These are phyloP conservation scores for Karstenula rhodostoma DNA, from an alignment of 2,329 filamentous ascomycete species.

Conservation along the genomic window DNA sequence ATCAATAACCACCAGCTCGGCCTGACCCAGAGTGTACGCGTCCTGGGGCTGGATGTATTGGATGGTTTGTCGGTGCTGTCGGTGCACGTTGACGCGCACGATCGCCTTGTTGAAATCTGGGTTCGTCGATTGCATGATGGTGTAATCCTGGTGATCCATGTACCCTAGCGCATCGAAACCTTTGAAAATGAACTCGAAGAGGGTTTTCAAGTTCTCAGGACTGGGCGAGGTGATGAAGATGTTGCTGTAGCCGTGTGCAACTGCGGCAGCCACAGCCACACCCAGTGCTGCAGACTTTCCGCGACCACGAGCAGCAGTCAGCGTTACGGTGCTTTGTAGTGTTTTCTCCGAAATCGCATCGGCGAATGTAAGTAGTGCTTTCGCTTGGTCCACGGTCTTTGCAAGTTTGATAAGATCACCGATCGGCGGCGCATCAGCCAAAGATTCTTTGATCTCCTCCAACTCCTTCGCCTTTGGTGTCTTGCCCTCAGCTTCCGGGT, in stretches of 20 bases:
- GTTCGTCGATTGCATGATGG: conserved; percentile 97
- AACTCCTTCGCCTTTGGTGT: conserved; percentile 77
- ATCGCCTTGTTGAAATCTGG: conserved; percentile 99
- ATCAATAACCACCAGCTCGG: conserved; percentile 94
- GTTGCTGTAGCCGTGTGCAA: conserved; percentile 97
- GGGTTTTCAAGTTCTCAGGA: conserved; percentile 96
- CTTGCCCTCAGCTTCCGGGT: conserved; percentile 76
- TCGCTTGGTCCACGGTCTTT: conserved; percentile 93
- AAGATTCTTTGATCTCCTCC: conserved; percentile 83
- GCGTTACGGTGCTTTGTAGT: conserved; percentile 86
- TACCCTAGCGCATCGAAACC: conserved; percentile 95
- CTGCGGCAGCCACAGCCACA: conserved; percentile 89
- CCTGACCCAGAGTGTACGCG: conserved; percentile 91
- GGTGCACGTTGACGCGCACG: conserved; percentile 93
- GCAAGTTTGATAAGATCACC: conserved; percentile 85
- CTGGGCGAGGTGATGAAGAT: conserved; percentile 99
- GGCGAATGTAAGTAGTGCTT: conserved; percentile 94
- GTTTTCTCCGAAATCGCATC: conserved; percentile 98
- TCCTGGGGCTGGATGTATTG: conserved; percentile 98
- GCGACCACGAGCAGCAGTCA: conserved; percentile 92
- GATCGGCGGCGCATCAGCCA: conserved; percentile 85
- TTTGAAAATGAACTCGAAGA: conserved; percentile 99
- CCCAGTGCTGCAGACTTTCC: conserved; percentile 97
- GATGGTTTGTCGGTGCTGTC: conserved; percentile 95
- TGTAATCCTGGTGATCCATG: conserved; percentile 94